A percentile compares a stretch with the other conserved stretches of the same genome.
These are phyloP conservation scores for Arxiozyma bovina DNA, from an alignment of 1,139 yeast genomes.

Conservation along the genomic window DNA sequence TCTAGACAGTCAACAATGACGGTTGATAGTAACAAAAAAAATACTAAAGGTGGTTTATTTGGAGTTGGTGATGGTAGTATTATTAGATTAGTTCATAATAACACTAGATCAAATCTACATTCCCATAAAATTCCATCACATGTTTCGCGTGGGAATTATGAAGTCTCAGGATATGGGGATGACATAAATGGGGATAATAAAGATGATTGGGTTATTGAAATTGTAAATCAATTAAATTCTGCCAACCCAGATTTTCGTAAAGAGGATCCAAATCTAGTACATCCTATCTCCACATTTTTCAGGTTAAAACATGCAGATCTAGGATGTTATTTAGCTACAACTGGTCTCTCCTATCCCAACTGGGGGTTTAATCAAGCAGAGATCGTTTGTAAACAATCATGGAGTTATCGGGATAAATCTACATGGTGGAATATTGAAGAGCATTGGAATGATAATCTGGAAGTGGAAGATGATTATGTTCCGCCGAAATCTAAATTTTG, in stretches of 20 bases:
- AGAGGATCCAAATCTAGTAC: conserved; percentile 40
- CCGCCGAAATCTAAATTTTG: conserved; percentile 65
- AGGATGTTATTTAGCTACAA: conserved; percentile 69
- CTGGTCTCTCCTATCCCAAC: conserved; percentile 61
- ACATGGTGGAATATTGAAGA: conserved; percentile 80
- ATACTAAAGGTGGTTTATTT: conserved; percentile 25
- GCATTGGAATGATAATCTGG: conserved; percentile 43
- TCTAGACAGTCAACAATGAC: conserved; percentile 31
- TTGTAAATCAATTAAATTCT: conserved; percentile 49
- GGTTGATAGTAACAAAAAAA: conserved; percentile 25
- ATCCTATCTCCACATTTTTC: conserved; percentile 64
- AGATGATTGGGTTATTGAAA: conserved; percentile 68
- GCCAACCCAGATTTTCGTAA: conserved; percentile 35
- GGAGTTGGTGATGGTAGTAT: conserved; percentile 42
- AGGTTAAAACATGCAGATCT: conserved; percentile 51
- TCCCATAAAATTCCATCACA: conserved; percentile 53
- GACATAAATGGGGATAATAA: conserved; percentile 46
- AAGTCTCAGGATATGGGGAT: conserved; percentile 63
- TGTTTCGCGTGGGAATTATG: conserved; percentile 44
- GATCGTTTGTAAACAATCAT: conserved; percentile 54
- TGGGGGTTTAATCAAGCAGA: conserved; percentile 85
- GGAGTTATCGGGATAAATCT: conserved; percentile 47
- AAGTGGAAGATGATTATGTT: conserved; percentile 37
- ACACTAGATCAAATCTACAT: conserved; percentile 49
- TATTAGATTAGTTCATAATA: conserved; percentile 47